A percentile compares a stretch with the other conserved stretches of the same genome.
phyloP scores from a whole-genome alignment of 305 asterid species.

The Solanum hybrid region DNA sequence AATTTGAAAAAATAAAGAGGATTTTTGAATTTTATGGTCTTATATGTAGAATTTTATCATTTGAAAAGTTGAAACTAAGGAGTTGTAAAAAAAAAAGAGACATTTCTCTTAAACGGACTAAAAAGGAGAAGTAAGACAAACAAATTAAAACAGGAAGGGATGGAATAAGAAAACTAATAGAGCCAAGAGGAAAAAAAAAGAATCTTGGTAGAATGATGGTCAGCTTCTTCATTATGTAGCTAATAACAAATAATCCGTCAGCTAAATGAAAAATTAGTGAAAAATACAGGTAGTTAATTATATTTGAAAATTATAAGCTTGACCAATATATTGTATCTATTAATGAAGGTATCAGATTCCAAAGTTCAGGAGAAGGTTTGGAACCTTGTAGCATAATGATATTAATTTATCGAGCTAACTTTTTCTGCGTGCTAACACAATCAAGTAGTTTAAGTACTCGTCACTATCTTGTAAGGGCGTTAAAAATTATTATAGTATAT shows the following conservation, averaged over 20 bases:
- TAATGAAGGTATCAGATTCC: not conserved
- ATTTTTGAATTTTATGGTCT: not conserved
- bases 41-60: not conserved
- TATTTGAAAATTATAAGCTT: not conserved
- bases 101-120: not conserved
- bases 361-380: not conserved
- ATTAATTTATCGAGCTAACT: not conserved
- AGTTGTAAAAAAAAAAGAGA: not conserved
- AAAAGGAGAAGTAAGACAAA: not conserved
- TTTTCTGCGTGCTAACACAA: not conserved
- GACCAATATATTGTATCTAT: not conserved
- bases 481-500: not conserved
- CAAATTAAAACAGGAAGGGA: no score
- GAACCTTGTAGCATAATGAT: not conserved
- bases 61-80: not conserved
- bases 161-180: not conserved
- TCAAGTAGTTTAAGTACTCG: not conserved
- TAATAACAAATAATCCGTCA: not conserved
- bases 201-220: not conserved
- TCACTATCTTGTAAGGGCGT: not conserved
- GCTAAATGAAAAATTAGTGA: not conserved
- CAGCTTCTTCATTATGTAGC: not conserved
- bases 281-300: not conserved
- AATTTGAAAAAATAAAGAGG: not conserved
- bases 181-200: not conserved